Evolutionary conservation across 768 basidiomycete species (phyloP), one percentile per base, ranked within the genome.

Genomic region (Xerocomellus dryophilus): DNA sequence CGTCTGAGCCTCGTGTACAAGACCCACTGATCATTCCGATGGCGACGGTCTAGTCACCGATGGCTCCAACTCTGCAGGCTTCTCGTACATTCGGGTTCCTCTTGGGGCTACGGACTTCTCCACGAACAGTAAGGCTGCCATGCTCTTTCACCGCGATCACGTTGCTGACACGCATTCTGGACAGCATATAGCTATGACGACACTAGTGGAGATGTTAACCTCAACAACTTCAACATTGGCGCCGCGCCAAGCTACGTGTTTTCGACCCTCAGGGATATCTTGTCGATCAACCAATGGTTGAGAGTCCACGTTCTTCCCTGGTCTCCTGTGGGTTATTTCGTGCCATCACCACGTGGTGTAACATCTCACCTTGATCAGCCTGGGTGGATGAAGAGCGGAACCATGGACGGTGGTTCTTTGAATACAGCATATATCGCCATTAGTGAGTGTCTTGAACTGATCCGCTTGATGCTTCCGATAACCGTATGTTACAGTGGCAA

Each of bases 41-140:
- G 23, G 8, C 20, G 39, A 39, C 14, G 23, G 8, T 34, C 11
- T 32, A 79, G 78, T 83, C 15, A 78, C 79, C 1, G 82, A 90
- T 64, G 83, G 77, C 1, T 77, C 78, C 11, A 74, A 81, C 51
- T 76, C 80, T 7, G 87, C 88, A 25, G 88, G 87, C 2, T 70
- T 90, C 47, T 83, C 81, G 40, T 86, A 85, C 61, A 69, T 90
- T 45, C 81, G 88, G 10, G 74, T 90, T 36, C 80, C 88, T 0
- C 75, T 90, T 14, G 88, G 88, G 14, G 84, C 88, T 5, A 80
- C 85, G 4, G 88, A 90, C 67, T 90, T 90, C 62, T 88, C 88
- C 11, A 71, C 79, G 4, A 73, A 60, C 4, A 58, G 86, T 85
- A 53, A 42, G 76, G n/a, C 29, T 31, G 27, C 21, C 27, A 29